Conservation (phyloP, 2,329 filamentous ascomycete genomes). For the Colletotrichum melonis region DNA sequence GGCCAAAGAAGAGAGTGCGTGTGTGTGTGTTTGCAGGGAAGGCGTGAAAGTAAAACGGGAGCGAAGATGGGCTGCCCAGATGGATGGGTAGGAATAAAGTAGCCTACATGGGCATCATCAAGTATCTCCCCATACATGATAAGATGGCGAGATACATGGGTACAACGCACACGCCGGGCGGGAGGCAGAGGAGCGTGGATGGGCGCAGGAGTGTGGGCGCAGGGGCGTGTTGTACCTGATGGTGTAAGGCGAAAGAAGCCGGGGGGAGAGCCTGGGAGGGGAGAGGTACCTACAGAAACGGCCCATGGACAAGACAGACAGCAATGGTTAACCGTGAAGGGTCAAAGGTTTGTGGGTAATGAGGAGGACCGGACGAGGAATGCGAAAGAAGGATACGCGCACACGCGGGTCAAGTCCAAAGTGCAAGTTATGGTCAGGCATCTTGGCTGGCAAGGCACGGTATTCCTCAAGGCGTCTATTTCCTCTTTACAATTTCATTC, state of each 20-base stretch:
- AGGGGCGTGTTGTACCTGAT: background rate
- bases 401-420: background rate
- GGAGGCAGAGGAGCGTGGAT: background rate
- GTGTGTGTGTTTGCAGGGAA: conserved; percentile 27
- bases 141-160: background rate
- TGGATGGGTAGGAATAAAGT: conserved; percentile 18
- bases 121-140: background rate
- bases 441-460: background rate
- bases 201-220: background rate
- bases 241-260: background rate
- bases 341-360: conserved; percentile 8
- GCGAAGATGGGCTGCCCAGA: conserved; percentile 31
- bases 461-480: background rate
- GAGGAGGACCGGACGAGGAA: conserved; percentile 8
- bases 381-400: conserved; percentile 13
- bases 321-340: background rate
- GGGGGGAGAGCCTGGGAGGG: too few species aligned
- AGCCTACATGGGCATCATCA: background rate
- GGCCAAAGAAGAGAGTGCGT: too few species aligned
- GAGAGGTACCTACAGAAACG: too few species aligned
- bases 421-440: background rate
- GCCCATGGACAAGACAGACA: background rate
- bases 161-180: background rate
- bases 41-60: conserved; percentile 33
- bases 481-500: background rate